Percentiles rank a stretch among this genome's conserved stretches.
Evolutionary conservation across 139 green algal genomes (phyloP).

Genomic region (Pycnococcus provasolii): DNA sequence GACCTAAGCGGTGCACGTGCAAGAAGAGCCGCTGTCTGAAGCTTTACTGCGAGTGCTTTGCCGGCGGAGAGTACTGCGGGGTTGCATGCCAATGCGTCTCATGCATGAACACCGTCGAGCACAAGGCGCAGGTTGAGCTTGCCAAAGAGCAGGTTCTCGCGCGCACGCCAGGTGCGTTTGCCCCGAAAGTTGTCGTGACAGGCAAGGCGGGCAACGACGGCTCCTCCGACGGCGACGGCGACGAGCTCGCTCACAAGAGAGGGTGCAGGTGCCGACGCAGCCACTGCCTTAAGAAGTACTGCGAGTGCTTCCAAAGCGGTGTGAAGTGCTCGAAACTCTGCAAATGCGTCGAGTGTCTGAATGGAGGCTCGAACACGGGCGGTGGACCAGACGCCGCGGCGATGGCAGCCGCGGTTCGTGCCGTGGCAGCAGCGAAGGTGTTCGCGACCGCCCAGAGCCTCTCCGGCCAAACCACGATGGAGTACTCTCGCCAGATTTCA

Average conservation of each 20-base stretch:
- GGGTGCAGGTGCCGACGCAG: slow-evolving; percentile 53
- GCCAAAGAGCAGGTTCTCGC: slow-evolving; percentile 39
- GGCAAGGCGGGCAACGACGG: slow-evolving; percentile 23
- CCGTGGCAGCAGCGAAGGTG: too few species aligned
- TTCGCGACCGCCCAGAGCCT: too few species aligned
- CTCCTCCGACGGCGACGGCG: slow-evolving; percentile 8
- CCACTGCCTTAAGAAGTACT: slow-evolving; percentile 53
- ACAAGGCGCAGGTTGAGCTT: neutral
- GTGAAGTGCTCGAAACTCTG: slow-evolving; percentile 49
- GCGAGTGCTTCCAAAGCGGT: slow-evolving; percentile 54
- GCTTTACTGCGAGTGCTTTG: slow-evolving; percentile 83
- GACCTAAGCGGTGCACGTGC: slow-evolving; percentile 59
- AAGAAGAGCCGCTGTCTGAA: slow-evolving; percentile 80
- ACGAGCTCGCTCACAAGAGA: slow-evolving; percentile 29
- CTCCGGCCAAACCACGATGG: too few species aligned
- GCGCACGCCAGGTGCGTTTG: slow-evolving; percentile 41
- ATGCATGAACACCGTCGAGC: neutral
- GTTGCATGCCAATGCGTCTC: neutral
- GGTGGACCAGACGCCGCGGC: too few species aligned
- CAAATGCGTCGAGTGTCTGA: slow-evolving; percentile 27
- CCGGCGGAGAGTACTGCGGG: slow-evolving; percentile 15
- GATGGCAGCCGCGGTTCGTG: too few species aligned
- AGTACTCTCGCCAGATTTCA: too few species aligned
- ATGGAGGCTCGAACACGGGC: too few species aligned
- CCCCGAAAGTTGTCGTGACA: slow-evolving; percentile 39